Base-by-base conservation (phyloP, 345 rosid species). In the Citropsis articulata region DNA sequence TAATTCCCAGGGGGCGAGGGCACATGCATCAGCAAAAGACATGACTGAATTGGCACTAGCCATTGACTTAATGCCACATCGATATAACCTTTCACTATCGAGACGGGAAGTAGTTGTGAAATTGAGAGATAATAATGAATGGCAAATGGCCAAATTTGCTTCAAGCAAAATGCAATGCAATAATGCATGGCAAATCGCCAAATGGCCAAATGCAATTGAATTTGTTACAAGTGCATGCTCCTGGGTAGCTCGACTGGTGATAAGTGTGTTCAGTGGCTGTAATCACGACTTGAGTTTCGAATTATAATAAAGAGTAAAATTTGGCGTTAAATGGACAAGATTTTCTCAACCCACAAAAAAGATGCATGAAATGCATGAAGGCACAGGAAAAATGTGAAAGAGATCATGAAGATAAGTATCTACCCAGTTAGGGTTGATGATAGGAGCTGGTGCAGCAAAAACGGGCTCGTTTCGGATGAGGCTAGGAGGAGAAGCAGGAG, bases 381-480 rank as follows among this genome's bases (percentile, higher is more conserved):
- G 2, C 48, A 13, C 3, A 10, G 50, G 50, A 45, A 45, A 45
- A 13, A 10, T 45, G 14, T 3, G 50, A 45, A 45, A 45, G 50
- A 45, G 50, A 45, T 45, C 0, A 53, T 19, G 22, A 53, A 5
- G 57, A 53, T 16, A n/a, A 56, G 88, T 27, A 59, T 25, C 1
- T 76, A 76, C 79, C 79, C 56, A 79, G 69, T 73, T 18, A 40
- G 90, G 90, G 55, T 75, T 83, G 79, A 85, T 65, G 78, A 84
- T 59, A 10, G 88, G 90, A 50, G 87, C 63, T 16, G 92, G 86
- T 35, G 90, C 85, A 36, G 89, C 84, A 59, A 89, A 83, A 69
- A 89, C 88, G 19, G 92, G 92, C 76, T 89, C 75, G 90, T 84
- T 83, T 33, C 89, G 75, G 80, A 86, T 86, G 77, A 89, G 90